Evolutionary conservation across 1,284 basidiomycete species (phyloP), one percentile per base, ranked within the genome.

Genomic region (Puccinia horiana): DNA sequence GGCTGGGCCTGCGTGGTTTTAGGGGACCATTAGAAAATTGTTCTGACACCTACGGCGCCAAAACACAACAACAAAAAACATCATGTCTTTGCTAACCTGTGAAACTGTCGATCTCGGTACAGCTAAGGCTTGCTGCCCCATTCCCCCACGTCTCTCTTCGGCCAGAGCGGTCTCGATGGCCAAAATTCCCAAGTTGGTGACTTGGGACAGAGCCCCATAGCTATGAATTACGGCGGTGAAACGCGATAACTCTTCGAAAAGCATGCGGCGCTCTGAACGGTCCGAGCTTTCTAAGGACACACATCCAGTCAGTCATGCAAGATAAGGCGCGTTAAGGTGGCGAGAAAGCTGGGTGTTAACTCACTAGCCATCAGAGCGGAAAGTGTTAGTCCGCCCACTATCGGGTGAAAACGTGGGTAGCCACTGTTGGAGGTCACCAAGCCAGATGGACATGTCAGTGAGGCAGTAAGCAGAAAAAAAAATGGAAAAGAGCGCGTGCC

Each of bases 351-450:
- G 47, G 26, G 18, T 18, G 26, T 23, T 26, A 35, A 74, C 72
- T 82, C 2, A 82, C 80, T 82, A 32, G 73, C 73, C 80, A 82
- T 82, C 16, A 82, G 63, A 47, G 80, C 80, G 23, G 72, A 82
- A 56, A 82, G 73, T 18, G 73, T 76, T 11, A 82, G 49, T 4
- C 72, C 80, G 23, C 80, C 80, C 11, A 82, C 80, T 5, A 82
- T 76, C 29, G 80, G 80, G 26, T 82, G 80, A 69, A 82, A 82
- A 37, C 80, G 56, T 37, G 80, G 80, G 37, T 82, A 82, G 47
- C 80, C 80, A 69, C 80, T 82, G 61, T 26, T 1, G n/a, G 61
- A 26, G 3, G 44, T 70, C 65, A 32, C 20, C 47, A 20, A 37
- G 47, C 32, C 63, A 78, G 20, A 29, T 69, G 11, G 35, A 37